phyloP scores from a whole-genome alignment of 345 rosid genomes.

The Hypericum androsaemum region DNA sequence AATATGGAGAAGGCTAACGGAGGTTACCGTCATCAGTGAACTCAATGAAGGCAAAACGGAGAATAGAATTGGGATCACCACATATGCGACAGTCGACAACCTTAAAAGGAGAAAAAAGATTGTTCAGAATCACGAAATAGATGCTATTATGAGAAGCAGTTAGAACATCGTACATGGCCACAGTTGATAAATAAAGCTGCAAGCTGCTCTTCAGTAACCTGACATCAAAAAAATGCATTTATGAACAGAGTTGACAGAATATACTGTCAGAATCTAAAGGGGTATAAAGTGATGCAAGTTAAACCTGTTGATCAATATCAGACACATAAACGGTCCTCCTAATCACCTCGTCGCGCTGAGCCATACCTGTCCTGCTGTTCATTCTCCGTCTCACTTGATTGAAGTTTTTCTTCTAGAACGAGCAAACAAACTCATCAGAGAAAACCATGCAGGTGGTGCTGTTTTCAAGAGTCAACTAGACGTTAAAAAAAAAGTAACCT shows the following conservation, averaged over 20 bases:
- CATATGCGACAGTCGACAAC: constrained; percentile 96
- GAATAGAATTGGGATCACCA: constrained; percentile 91
- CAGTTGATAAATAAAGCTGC: constrained; percentile 69
- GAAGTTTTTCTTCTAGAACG: constrained; percentile 51
- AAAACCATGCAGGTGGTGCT: neutral
- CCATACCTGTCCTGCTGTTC: constrained; percentile 73
- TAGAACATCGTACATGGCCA: constrained; percentile 57
- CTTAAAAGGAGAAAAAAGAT: constrained; percentile 23
- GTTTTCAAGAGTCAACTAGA: neutral
- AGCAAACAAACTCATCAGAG: constrained; percentile 12
- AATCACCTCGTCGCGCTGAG: constrained; percentile 80
- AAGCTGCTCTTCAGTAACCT: constrained; percentile 99
- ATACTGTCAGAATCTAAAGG: neutral
- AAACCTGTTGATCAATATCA: constrained; percentile 89
- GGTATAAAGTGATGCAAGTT: neutral
- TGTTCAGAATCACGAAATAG: constrained; percentile 8
- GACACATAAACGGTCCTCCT: constrained; percentile 86
- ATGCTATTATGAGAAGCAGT: constrained; percentile 1
- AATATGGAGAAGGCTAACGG: neutral
- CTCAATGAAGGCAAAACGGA: constrained; percentile 90
- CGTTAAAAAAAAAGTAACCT: too few species aligned
- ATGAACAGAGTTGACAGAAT: neutral
- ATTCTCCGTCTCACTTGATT: constrained; percentile 67
- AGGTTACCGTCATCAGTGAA: constrained; percentile 75
- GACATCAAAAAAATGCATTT: neutral